Conservation (phyloP, 2,329 filamentous ascomycete species). For the Coniochaeta ligniaria region DNA sequence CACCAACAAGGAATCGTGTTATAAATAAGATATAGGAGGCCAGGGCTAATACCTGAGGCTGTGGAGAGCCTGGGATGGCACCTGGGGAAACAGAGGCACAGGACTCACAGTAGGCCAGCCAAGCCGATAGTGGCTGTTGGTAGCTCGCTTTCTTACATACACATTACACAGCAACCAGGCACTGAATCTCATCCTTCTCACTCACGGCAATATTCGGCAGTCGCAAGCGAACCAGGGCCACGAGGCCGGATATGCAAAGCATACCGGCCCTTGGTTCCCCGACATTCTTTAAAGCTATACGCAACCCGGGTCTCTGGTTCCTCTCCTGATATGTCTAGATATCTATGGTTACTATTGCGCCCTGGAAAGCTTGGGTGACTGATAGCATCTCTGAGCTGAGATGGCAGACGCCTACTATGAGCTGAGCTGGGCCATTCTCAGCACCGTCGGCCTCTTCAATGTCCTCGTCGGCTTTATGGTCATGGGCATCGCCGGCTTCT, state of each 20-base stretch:
- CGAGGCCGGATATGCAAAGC: not conserved
- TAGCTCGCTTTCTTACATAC: not conserved
- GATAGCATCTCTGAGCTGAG: not conserved
- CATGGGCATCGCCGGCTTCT: slow-evolving; percentile 30
- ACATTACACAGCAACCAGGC: not conserved
- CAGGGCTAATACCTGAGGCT: not conserved
- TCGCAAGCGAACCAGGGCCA: not conserved
- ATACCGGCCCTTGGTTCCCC: not conserved
- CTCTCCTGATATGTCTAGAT: not conserved
- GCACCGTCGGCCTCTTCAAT: slow-evolving; percentile 33
- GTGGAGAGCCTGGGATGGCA: not conserved
- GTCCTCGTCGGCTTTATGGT: slow-evolving; percentile 30
- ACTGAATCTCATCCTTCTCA: not conserved
- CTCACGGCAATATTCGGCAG: not conserved
- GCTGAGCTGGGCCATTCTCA: slow-evolving; percentile 36
- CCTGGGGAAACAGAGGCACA: not conserved
- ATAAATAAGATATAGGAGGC: not conserved
- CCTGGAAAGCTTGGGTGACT: not conserved
- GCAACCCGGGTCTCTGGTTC: not conserved
- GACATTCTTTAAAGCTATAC: not conserved
- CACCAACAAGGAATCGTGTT: not conserved
- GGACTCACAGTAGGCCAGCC: not conserved
- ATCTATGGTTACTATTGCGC: not conserved
- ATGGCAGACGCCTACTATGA: slow-evolving; percentile 25
- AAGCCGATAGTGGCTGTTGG: not conserved